Evolutionary conservation across 345 rosid genomes (phyloP), one percentile per base, ranked within the genome.

Genomic region (Citrus inodora): DNA sequence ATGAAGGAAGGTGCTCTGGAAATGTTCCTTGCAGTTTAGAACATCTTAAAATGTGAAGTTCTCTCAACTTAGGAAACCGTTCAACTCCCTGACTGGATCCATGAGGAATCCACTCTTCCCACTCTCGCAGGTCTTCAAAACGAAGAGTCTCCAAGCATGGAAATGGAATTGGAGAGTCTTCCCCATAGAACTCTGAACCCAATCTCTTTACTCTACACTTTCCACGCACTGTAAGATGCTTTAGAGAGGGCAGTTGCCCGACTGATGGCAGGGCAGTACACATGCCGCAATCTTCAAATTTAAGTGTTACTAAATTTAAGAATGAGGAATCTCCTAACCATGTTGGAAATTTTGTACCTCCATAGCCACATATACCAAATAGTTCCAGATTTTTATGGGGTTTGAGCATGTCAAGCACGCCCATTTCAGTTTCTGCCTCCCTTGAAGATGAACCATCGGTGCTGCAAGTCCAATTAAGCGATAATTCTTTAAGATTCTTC

Each of bases 401-500:
- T 40, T 40, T 10, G 0, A 40, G 48, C 48, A 40, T 40, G 3
- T 40, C 48, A 10, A 40, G 48, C 48, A 40, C 14, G 0, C 4
- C 48, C 48, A 0, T 2, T 40, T 40, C 48, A 40, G 4, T 10
- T 10, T 40, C 13, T 10, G 48, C 48, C 48, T 40, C 48, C 48
- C 48, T 10, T 40, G 48, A 40, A 0, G 48, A 40, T 2, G 4
- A 42, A 42, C 16, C 51, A 42, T 30, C 6, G 25, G 48, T 4
- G 0, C 25, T 7, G 3, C 22, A 1, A 21, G n/a, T 40, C 81
- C 81, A 79, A 16, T 27, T 13, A 11, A 72, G 27, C 25, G 17
- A 48, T 72, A 89, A 40, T 37, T 27, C 68, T 35, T 76, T 75
- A 70, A 87, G 85, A 73, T 80, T 22, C 48, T 22, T 27, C 76